Conservation (phyloP, 805 yeast genomes). For the Yamadazyma akitaensis region DNA sequence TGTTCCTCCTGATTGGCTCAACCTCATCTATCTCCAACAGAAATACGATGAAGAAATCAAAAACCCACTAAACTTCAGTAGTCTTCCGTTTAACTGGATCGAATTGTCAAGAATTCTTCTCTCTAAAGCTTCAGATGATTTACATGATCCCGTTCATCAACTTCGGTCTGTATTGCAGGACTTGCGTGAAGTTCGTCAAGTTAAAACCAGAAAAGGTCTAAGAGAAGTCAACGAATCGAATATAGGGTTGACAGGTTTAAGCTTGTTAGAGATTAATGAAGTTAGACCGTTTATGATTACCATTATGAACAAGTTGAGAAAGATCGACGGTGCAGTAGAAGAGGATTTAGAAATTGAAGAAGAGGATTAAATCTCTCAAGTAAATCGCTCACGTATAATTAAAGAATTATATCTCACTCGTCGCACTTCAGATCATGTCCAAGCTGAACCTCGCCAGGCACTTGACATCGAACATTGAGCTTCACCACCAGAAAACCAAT, state of each 20-base stretch:
- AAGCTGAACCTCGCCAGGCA: conserved; percentile 14
- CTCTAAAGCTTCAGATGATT: conserved; percentile 72
- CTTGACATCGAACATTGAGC: conserved; percentile 36
- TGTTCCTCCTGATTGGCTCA: conserved; percentile 84
- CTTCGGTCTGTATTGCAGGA: conserved; percentile 75
- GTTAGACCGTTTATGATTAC: conserved; percentile 75
- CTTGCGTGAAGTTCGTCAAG: conserved; percentile 74
- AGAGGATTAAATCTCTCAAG: background rate
- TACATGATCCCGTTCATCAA: conserved; percentile 67
- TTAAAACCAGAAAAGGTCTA: conserved; percentile 80
- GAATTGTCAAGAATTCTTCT: conserved; percentile 72
- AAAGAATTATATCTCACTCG: background rate
- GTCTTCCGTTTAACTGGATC: conserved; percentile 86
- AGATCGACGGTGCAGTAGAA: conserved; percentile 41
- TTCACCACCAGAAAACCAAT: conserved; percentile 32
- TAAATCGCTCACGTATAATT: background rate
- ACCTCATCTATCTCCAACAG: conserved; percentile 47
- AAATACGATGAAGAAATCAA: conserved; percentile 66
- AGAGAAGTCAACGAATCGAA: conserved; percentile 76
- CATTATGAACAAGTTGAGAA: conserved; percentile 76
- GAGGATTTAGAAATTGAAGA: conserved; percentile 10
- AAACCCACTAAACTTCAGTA: conserved; percentile 56
- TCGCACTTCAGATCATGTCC: conserved; percentile 1
- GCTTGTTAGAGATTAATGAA: conserved; percentile 83
- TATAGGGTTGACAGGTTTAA: conserved; percentile 76